phyloP scores from a whole-genome alignment of 257 asterid genomes.

The Misopates orontium region DNA sequence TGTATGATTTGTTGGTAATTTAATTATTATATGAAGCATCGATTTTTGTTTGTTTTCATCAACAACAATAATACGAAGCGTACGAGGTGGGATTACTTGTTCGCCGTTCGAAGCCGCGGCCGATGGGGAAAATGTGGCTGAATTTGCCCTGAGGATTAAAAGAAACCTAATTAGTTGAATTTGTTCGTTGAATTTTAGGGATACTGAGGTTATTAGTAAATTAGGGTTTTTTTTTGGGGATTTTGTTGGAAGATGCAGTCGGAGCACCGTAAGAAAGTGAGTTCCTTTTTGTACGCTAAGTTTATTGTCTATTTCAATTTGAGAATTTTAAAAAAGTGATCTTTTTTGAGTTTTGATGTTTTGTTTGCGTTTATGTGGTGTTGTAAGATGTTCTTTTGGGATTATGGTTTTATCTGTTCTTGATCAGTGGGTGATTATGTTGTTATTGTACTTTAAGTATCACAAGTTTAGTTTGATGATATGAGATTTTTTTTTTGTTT shows the following conservation, averaged over 20 bases:
- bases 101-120: conserved; percentile 67
- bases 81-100: conserved; percentile 61
- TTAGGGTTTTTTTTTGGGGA: conserved; percentile 7
- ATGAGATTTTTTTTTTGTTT: not conserved
- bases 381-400: not conserved
- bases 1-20: conserved; percentile 53
- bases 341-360: conserved; percentile 12
- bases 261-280: conserved; percentile 83
- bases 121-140: conserved; percentile 89
- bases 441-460: not conserved
- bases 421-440: conserved; percentile 8
- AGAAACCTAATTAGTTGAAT: not conserved
- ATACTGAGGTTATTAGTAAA: not conserved
- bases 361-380: conserved; percentile 4
- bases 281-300: conserved; percentile 21
- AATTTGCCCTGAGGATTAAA: conserved; percentile 16
- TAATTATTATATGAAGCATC: conserved; percentile 63
- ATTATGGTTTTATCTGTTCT: conserved; percentile 6
- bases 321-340: conserved; percentile 12
- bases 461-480: not conserved
- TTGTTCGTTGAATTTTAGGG: conserved; percentile 24
- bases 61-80: conserved; percentile 45
- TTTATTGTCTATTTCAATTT: not conserved
- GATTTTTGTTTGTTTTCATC: conserved; percentile 35
- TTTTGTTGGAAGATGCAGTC: conserved; percentile 58